phyloP scores from a whole-genome alignment of 768 basidiomycete species.

The Coprinopsis sp. region DNA sequence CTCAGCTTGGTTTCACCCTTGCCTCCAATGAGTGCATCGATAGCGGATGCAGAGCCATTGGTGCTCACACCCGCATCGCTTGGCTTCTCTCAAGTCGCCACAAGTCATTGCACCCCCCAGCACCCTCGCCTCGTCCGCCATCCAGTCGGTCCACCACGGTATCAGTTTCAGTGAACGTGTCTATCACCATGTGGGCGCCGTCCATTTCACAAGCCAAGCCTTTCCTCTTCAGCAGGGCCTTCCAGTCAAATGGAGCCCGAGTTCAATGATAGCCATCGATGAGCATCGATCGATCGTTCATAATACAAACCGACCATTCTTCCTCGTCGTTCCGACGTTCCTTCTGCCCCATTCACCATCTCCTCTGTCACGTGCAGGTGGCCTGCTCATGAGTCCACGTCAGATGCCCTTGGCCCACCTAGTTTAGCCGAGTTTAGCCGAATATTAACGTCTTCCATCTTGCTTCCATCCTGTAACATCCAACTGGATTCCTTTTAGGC shows the following conservation, averaged over 20 bases:
- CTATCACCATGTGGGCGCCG: neutral
- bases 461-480: too few species aligned
- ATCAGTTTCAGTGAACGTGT: neutral
- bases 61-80: conserved; percentile 16
- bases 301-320: conserved; percentile 68
- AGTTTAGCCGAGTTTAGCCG: conserved; percentile 26
- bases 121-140: neutral
- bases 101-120: neutral
- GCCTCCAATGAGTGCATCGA: conserved; percentile 16
- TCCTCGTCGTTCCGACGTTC: conserved; percentile 58
- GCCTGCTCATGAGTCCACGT: conserved; percentile 27
- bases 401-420: conserved; percentile 30
- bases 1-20: conserved; percentile 24
- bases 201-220: neutral
- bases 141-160: neutral
- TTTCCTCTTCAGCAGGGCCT: neutral
- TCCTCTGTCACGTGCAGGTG: conserved; percentile 17
- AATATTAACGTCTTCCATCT: too few species aligned
- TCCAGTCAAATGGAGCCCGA: conserved; percentile 25
- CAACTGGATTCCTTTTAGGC: too few species aligned
- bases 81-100: conserved; percentile 9
- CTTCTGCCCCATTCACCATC: conserved; percentile 26
- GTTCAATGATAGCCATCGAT: conserved; percentile 50
- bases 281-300: conserved; percentile 66
- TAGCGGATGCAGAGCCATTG: neutral